Evolutionary conservation across 2,329 filamentous ascomycete genomes (phyloP).

Genomic region (Hypoxylon sp.): DNA sequence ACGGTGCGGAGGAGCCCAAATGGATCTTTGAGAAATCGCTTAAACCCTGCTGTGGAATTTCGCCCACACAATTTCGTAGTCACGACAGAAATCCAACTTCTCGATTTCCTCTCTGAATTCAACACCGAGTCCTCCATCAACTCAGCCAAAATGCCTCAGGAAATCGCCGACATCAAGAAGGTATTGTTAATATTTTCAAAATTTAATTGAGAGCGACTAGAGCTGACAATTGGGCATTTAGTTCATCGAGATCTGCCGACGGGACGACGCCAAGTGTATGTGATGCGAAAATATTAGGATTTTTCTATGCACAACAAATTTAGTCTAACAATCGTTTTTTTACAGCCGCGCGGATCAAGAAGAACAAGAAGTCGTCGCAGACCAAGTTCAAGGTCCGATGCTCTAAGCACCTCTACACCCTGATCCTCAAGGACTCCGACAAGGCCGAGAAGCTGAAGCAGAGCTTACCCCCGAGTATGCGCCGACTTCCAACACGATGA

Average conservation of each 20-base stretch:
- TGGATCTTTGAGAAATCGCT: slow-evolving; percentile 40
- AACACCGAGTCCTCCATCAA: slow-evolving; percentile 52
- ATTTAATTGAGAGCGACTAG: slow-evolving; percentile 10
- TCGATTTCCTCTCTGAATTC: slow-evolving; percentile 35
- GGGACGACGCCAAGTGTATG: slow-evolving; percentile 99
- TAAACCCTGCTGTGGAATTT: slow-evolving; percentile 46
- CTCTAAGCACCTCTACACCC: slow-evolving; percentile 95
- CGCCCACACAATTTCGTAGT: slow-evolving; percentile 53
- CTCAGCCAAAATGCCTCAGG: slow-evolving; percentile 91
- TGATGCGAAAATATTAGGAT: slow-evolving; percentile 55
- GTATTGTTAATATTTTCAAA: slow-evolving; percentile 58
- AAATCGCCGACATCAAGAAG: slow-evolving; percentile 98
- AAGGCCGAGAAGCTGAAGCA: slow-evolving; percentile 99
- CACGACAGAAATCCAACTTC: slow-evolving; percentile 44
- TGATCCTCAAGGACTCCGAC: slow-evolving; percentile 97
- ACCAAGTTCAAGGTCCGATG: slow-evolving; percentile 99
- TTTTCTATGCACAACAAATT: slow-evolving; percentile 26
- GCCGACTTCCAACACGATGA: not conserved
- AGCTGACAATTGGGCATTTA: slow-evolving; percentile 62
- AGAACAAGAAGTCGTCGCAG: slow-evolving; percentile 89
- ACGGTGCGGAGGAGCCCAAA: not conserved
- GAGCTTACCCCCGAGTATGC: slow-evolving; percentile 95
- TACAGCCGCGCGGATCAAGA: slow-evolving; percentile 92
- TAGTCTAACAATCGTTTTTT: slow-evolving; percentile 52
- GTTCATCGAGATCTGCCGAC: slow-evolving; percentile 99